Evolutionary conservation across 139 green algal species (phyloP).

Genomic region (Chlamydomonas sphaeroides): DNA sequence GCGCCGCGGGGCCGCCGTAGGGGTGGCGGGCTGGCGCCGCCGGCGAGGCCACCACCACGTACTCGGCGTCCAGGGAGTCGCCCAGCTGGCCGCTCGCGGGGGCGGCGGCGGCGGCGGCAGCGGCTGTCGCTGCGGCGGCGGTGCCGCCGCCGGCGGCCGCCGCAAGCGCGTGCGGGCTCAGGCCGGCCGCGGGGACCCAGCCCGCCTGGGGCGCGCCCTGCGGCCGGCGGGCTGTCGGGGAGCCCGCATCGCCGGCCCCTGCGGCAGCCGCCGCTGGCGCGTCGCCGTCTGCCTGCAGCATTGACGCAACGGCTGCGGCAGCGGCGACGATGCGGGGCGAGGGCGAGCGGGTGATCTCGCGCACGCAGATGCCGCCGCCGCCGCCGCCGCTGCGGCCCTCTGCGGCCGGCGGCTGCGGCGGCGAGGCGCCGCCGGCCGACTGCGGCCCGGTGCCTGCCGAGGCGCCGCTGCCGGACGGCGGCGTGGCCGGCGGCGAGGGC

Average conservation of each 20-base stretch:
- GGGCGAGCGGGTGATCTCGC: slow-evolving; percentile 8
- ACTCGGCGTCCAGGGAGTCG: slow-evolving; percentile 16
- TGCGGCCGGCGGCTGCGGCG: too few species aligned
- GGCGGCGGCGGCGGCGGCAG: not conserved
- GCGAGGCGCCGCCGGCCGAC: too few species aligned
- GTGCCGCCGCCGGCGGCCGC: not conserved
- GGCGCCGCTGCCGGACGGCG: not conserved
- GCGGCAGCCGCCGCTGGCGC: too few species aligned
- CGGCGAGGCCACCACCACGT: slow-evolving; percentile 32
- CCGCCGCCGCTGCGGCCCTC: not conserved
- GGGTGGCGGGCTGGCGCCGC: too few species aligned
- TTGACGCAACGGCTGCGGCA: not conserved
- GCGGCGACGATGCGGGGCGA: slow-evolving; percentile 4
- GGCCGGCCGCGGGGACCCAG: too few species aligned
- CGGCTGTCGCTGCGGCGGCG: not conserved
- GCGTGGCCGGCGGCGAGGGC: not conserved
- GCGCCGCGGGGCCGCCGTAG: not conserved
- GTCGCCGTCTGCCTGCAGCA: not conserved
- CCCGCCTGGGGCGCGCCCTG: too few species aligned
- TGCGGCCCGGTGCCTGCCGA: too few species aligned
- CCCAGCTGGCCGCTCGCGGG: not conserved
- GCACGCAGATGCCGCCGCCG: not conserved
- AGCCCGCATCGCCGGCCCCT: too few species aligned
- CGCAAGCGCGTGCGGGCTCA: too few species aligned
- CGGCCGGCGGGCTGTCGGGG: too few species aligned